Evolutionary conservation across 345 rosid genomes (phyloP), one percentile per base, ranked within the genome.

Genomic region (Lumnitzera racemosa): DNA sequence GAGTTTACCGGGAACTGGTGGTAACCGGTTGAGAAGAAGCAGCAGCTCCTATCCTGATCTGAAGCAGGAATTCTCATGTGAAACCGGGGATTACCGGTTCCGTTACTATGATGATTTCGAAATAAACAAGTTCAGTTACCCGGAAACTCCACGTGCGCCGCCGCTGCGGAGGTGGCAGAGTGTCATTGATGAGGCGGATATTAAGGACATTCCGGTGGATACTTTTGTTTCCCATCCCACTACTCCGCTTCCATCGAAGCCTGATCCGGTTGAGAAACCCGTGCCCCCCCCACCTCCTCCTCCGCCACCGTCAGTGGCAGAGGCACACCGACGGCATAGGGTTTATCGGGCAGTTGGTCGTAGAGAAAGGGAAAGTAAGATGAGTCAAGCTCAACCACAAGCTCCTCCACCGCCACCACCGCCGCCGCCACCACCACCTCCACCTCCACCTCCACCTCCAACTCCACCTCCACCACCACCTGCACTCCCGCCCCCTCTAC

Each of bases 31-130:
- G 67, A 81, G 75, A 81, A 83, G 91, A 72, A 88, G 71, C 66
- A 78, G 91, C 31, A 84, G 76, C 69, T 88, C 96, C 20, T 86
- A 84, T 63, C 96, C 96, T 55, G 96, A 91, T 81, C 78, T 88
- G 57, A 72, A 81, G 51, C 68, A 81, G 24, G 89, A 81, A 0
- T 68, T 69, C 11, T 55, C 67, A 36, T 73, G 72, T 72, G 79
- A 70, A 58, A 79, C 72, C 12, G 64, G 43, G 3, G 86, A 69
- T 56, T 84, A 80, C 2, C 79, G 69, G 67, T 82, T 63, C 61
- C 86, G 88, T 51, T 86, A 78, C 69, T 81, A 75, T 58, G 94
- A 91, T 49, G 98, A 91, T 74, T 86, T 85, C 48, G 87, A 76
- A 24, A 76, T 84, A 7, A 71, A 61, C 53, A 82, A 69, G 64